These are phyloP conservation scores for Croton laevigatus DNA, from an alignment of 441 rosid genomes.

Conservation along the genomic window DNA sequence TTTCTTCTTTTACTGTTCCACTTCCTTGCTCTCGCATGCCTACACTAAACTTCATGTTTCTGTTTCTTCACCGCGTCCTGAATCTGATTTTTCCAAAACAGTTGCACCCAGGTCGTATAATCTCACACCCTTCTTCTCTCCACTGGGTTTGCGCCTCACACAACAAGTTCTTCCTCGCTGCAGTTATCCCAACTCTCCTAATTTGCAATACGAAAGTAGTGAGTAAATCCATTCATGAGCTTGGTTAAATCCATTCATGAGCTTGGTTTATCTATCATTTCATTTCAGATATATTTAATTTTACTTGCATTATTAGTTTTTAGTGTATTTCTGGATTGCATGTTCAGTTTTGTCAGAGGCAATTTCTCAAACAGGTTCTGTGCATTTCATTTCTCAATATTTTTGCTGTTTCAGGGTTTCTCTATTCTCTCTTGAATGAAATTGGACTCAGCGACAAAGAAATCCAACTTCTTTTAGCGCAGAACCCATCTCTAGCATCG, in stretches of 20 bases:
- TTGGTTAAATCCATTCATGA: too few species aligned
- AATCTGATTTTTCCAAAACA: slow-evolving; percentile 10
- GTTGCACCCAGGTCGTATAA: slow-evolving; percentile 13
- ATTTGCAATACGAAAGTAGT: slow-evolving; percentile 27
- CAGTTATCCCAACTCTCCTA: slow-evolving; percentile 21
- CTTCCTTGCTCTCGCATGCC: not conserved
- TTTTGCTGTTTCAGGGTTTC: slow-evolving; percentile 36
- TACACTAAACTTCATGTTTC: not conserved
- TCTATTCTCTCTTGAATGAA: slow-evolving; percentile 41
- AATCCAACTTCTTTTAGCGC: slow-evolving; percentile 32
- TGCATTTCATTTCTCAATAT: not conserved
- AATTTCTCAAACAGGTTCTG: slow-evolving; percentile 21
- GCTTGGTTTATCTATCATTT: too few species aligned
- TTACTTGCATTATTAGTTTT: too few species aligned
- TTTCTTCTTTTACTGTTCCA: not conserved
- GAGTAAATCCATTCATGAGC: slow-evolving; percentile 16
- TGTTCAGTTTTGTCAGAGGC: slow-evolving; percentile 8
- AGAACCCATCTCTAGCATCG: slow-evolving; percentile 40
- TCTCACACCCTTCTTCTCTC: slow-evolving; percentile 18
- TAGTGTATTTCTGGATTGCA: too few species aligned
- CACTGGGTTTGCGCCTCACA: slow-evolving; percentile 19
- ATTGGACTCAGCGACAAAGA: slow-evolving; percentile 45
- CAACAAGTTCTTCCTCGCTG: slow-evolving; percentile 23
- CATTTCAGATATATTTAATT: too few species aligned
- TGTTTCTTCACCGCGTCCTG: not conserved